A percentile compares a stretch with the other conserved stretches of the same genome.
Evolutionary conservation across 2,329 filamentous ascomycete genomes (phyloP).

Genomic region (Penicillium janthinellum): DNA sequence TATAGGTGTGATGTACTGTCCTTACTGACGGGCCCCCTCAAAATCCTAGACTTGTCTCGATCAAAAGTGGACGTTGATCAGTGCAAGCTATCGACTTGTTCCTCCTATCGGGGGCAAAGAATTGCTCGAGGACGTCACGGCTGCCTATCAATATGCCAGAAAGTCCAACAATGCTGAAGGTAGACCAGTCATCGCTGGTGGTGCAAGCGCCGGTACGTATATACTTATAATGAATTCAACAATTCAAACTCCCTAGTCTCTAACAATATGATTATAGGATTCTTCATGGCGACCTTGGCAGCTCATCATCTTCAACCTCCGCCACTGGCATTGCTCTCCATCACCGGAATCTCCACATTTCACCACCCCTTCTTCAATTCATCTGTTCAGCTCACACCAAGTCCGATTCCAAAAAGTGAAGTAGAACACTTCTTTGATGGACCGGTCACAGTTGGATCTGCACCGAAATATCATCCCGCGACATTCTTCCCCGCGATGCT

Average conservation of each 20-base stretch:
- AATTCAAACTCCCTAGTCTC: too few relatives aligned
- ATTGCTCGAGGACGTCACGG: constrained; percentile 1
- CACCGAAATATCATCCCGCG: neutral
- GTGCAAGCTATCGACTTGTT: neutral
- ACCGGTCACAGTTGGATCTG: neutral
- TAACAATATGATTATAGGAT: neutral
- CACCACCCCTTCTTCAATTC: constrained; percentile 2
- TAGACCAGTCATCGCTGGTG: neutral
- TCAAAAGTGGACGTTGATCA: neutral
- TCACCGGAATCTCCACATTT: constrained; percentile 1
- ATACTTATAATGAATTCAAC: too few relatives aligned
- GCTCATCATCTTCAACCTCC: constrained; percentile 4
- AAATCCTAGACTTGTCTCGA: neutral
- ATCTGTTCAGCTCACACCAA: neutral
- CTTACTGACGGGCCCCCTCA: neutral
- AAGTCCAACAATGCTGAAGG: neutral
- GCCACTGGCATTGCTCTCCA: neutral
- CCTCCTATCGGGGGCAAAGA: neutral
- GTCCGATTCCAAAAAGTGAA: neutral
- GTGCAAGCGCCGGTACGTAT: neutral
- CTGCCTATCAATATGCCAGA: neutral
- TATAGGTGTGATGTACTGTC: neutral
- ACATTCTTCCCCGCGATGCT: neutral
- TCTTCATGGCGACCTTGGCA: neutral
- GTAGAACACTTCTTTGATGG: neutral